Evolutionary conservation across 2,329 filamentous ascomycete genomes (phyloP).

Genomic region (Epichloe uncinata): DNA sequence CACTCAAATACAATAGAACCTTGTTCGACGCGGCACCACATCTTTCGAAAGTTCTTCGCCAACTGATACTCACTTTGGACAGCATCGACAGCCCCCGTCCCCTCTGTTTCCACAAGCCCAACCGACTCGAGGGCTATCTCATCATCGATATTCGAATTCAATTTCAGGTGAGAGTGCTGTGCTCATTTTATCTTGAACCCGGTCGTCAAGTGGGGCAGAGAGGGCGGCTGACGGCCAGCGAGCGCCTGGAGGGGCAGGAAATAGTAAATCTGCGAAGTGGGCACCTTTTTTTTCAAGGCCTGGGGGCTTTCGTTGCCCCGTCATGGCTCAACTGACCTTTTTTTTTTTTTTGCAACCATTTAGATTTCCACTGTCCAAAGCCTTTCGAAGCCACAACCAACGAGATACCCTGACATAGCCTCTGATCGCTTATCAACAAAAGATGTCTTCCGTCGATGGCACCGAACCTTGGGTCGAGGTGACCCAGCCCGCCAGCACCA

Average conservation of each 20-base stretch:
- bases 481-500: conserved; percentile 19
- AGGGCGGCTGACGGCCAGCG: neutral
- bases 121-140: no score
- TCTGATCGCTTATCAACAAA: conserved; percentile 11
- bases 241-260: neutral
- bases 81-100: no score
- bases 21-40: no score
- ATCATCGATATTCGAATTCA: no score
- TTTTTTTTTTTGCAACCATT: neutral
- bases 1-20: no score
- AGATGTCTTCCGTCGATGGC: conserved; percentile 36
- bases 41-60: no score
- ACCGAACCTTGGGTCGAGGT: conserved; percentile 42
- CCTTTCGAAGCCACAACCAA: neutral
- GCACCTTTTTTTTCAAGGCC: conserved; percentile 1
- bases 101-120: no score
- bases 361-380: neutral
- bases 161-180: no score
- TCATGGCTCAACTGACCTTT: neutral
- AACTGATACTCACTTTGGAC: no score
- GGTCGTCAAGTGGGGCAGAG: neutral
- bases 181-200: neutral
- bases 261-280: conserved; percentile 4
- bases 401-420: neutral
- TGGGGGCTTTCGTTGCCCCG: neutral